phyloP scores from a whole-genome alignment of 83 land plant genomes.

The Diphasiastrum complanatum region DNA sequence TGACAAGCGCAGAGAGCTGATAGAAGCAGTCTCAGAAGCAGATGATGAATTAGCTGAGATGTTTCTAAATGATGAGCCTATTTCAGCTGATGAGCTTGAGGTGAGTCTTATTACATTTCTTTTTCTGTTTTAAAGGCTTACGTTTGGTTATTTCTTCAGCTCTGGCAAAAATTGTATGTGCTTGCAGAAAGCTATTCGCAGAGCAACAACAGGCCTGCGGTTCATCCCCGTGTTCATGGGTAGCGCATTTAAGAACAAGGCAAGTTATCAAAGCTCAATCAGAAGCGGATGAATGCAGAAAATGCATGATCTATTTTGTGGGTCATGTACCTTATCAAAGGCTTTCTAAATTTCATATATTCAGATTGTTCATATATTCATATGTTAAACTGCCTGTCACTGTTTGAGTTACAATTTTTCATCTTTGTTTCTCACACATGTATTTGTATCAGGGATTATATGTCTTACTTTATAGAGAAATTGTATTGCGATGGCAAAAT shows the following conservation, averaged over 20 bases:
- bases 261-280: constrained; percentile 21
- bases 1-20: constrained; percentile 81
- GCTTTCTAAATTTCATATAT: no score
- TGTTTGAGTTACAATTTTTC: not conserved
- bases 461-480: no score
- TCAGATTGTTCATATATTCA: no score
- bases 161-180: not conserved
- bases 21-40: constrained; percentile 88
- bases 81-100: constrained; percentile 65
- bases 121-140: not conserved
- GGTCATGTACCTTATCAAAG: no score
- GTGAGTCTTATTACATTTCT: constrained; percentile 28
- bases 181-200: constrained; percentile 73
- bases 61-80: constrained; percentile 88
- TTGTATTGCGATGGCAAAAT: no score
- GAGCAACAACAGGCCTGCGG: constrained; percentile 73
- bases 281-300: no score
- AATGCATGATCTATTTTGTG: no score
- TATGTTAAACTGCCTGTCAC: not conserved
- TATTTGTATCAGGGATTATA: not conserved
- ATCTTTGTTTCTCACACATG: not conserved
- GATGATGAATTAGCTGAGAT: constrained; percentile 90
- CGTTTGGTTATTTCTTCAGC: constrained; percentile 4
- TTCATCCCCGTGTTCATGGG: constrained; percentile 98
- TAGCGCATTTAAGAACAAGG: constrained; percentile 99